Evolutionary conservation across 2,329 filamentous ascomycete genomes (phyloP).

Genomic region (Gaeumannomyces sp.): DNA sequence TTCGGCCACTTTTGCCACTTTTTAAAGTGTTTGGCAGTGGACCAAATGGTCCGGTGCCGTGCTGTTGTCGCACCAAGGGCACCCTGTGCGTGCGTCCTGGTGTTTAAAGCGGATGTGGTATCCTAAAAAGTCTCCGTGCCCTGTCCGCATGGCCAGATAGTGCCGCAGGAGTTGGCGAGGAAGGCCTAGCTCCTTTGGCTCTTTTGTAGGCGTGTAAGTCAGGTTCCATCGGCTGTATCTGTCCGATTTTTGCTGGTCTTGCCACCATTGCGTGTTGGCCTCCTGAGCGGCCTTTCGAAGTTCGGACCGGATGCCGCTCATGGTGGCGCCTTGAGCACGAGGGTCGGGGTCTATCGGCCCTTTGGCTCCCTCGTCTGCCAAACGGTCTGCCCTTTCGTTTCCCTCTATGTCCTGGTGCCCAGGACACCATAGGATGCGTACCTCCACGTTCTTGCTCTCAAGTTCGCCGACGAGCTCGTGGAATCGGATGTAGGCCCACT

Average conservation of each 20-base stretch:
- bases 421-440: not conserved
- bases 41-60: slow-evolving; percentile 2
- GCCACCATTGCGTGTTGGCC: not conserved
- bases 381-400: not conserved
- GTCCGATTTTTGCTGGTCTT: not conserved
- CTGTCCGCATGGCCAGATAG: slow-evolving; percentile 4
- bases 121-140: not conserved
- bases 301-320: not conserved
- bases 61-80: not conserved
- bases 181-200: not conserved
- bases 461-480: slow-evolving; percentile 2
- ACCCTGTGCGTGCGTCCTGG: not conserved
- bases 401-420: not conserved
- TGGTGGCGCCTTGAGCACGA: not conserved
- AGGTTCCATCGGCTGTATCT: not conserved
- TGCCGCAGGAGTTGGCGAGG: not conserved
- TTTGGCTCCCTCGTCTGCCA: not conserved
- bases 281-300: not conserved
- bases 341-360: not conserved
- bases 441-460: not conserved
- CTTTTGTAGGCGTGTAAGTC: not conserved
- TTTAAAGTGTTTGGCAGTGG: slow-evolving; percentile 1
- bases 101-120: not conserved
- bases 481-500: slow-evolving; percentile 5
- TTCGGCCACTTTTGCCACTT: not conserved